A percentile compares a stretch with the other conserved stretches of the same genome.
These are phyloP conservation scores for Ganoderma leucocontextum DNA, from an alignment of 1,284 basidiomycete genomes.

Conservation along the genomic window DNA sequence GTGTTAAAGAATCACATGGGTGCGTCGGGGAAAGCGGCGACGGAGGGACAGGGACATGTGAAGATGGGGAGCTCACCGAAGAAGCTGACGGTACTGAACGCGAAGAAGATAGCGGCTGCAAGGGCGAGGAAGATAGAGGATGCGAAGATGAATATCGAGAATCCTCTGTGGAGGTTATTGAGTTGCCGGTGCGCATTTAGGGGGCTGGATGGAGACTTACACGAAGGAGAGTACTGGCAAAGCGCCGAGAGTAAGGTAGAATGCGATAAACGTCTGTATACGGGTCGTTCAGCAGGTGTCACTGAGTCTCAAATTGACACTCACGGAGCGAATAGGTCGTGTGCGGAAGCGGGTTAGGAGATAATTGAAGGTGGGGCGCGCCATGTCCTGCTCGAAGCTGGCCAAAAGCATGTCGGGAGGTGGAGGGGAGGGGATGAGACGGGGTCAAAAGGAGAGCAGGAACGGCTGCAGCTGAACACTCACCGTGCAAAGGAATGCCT, in stretches of 20 bases:
- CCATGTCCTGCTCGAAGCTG: conserved; percentile 28
- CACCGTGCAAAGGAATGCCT: conserved; percentile 27
- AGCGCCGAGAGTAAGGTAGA: conserved; percentile 23
- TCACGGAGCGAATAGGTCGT: conserved; percentile 29
- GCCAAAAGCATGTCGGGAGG: not conserved
- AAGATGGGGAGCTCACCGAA: conserved; percentile 18
- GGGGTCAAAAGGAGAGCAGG: not conserved
- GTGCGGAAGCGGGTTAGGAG: conserved; percentile 16
- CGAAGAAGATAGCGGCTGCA: conserved; percentile 19
- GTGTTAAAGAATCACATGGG: not conserved
- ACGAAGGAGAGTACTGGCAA: conserved; percentile 30
- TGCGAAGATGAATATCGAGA: conserved; percentile 28
- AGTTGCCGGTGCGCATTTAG: not conserved
- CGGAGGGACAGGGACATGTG: not conserved
- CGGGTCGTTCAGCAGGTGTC: no score
- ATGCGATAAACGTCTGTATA: conserved; percentile 23
- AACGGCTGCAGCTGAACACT: not conserved
- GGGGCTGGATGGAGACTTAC: conserved; percentile 11
- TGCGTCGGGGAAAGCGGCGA: not conserved
- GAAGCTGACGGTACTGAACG: conserved; percentile 20
- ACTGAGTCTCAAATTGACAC: not conserved
- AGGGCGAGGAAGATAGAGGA: conserved; percentile 26
- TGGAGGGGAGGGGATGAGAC: not conserved
- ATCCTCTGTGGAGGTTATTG: conserved; percentile 17
- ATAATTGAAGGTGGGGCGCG: conserved; percentile 23